Conservation (phyloP, 2,329 filamentous ascomycete species). For the Hymenoscyphus fraxineus region DNA sequence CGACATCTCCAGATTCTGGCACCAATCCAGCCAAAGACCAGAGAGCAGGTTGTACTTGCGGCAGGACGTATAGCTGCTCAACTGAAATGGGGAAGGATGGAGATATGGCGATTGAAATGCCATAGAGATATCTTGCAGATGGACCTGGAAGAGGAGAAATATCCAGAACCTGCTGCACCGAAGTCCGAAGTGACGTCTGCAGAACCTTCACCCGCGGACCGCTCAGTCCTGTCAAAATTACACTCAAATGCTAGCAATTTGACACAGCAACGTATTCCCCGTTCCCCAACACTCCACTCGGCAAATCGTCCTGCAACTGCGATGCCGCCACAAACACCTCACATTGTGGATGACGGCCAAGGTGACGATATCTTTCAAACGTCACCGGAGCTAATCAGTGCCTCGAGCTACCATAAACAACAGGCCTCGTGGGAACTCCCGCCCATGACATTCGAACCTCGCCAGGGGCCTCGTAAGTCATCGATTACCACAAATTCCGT, state of each 20-base stretch:
- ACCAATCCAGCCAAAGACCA: conserved; percentile 84
- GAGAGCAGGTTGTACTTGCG: conserved; percentile 80
- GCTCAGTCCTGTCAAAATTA: conserved; percentile 33
- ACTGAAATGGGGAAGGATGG: conserved; percentile 88
- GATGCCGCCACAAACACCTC: conserved; percentile 31
- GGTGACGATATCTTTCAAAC: conserved; percentile 48
- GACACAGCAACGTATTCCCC: conserved; percentile 39
- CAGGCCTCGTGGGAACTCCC: conserved; percentile 45
- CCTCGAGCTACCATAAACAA: conserved; percentile 38
- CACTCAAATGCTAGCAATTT: conserved; percentile 38
- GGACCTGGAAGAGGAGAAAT: conserved; percentile 76
- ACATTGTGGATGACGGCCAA: conserved; percentile 38
- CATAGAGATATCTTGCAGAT: conserved; percentile 83
- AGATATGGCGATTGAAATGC: conserved; percentile 88
- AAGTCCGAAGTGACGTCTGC: conserved; percentile 13
- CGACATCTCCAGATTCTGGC: conserved; percentile 85
- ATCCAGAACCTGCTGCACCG: conserved; percentile 20
- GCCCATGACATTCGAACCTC: conserved; percentile 37
- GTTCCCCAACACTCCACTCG: conserved; percentile 35
- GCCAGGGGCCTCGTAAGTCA: conserved; percentile 37
- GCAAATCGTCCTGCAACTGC: conserved; percentile 35
- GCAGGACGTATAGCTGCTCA: conserved; percentile 82
- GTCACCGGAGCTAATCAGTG: conserved; percentile 42
- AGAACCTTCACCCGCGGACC: conserved; percentile 28
- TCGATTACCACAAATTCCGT: conserved; percentile 41